A percentile compares a stretch with the other conserved stretches of the same genome.
phyloP scores from a whole-genome alignment of 2,329 filamentous ascomycete genomes.

The Aspergillus neotritici region DNA sequence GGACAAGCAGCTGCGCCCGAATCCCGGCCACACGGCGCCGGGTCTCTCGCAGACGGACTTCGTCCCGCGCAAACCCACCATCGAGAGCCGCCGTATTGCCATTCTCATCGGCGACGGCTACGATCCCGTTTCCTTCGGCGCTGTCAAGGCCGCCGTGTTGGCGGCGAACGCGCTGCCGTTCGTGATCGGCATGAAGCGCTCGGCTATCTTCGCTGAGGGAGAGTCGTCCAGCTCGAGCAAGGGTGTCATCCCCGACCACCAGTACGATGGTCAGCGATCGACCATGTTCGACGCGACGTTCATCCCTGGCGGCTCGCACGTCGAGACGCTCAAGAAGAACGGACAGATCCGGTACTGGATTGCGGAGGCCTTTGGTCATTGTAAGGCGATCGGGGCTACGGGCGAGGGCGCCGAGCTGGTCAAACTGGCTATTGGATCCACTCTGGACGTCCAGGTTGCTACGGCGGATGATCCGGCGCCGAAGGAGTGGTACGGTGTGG shows the following conservation, averaged over 20 bases:
- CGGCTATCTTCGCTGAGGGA: slow-evolving; percentile 55
- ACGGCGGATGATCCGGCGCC: slow-evolving; percentile 45
- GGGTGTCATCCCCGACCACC: slow-evolving; percentile 63
- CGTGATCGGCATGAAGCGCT: slow-evolving; percentile 63
- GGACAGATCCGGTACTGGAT: slow-evolving; percentile 72
- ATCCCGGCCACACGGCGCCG: slow-evolving; percentile 63
- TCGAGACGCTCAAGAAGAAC: slow-evolving; percentile 59
- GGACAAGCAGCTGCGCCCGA: slow-evolving; percentile 48
- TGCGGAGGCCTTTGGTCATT: slow-evolving; percentile 46
- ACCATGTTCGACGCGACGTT: slow-evolving; percentile 75
- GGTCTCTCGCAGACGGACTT: slow-evolving; percentile 61
- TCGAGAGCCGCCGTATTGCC: slow-evolving; percentile 65
- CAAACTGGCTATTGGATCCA: slow-evolving; percentile 8
- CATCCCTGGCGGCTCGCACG: slow-evolving; percentile 63
- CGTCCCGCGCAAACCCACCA: slow-evolving; percentile 57
- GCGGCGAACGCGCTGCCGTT: slow-evolving; percentile 62
- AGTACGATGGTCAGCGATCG: slow-evolving; percentile 71
- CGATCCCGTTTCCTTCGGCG: slow-evolving; percentile 59
- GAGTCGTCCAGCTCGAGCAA: slow-evolving; percentile 42
- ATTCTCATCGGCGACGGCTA: slow-evolving; percentile 75
- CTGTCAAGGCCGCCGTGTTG: slow-evolving; percentile 58
- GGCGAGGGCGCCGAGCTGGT: slow-evolving; percentile 43
- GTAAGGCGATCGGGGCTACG: slow-evolving; percentile 67
- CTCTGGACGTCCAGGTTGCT: slow-evolving; percentile 47
- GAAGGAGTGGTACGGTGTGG: slow-evolving; percentile 68